phyloP scores from a whole-genome alignment of 257 asterid species.

The Solanum chmielewskii region DNA sequence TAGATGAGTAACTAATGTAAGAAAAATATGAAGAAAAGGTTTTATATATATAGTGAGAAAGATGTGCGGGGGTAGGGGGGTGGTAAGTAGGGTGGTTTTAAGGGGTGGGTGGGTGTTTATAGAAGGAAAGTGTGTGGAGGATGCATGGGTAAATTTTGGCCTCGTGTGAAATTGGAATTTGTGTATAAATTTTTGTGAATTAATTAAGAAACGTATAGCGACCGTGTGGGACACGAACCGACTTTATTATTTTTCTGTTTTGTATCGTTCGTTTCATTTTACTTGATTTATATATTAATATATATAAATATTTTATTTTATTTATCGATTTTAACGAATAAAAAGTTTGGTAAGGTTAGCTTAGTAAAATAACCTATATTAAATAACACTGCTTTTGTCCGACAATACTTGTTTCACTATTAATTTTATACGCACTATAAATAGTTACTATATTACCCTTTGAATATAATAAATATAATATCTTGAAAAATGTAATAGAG shows the following conservation, averaged over 20 bases:
- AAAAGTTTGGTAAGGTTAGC: too few relatives aligned
- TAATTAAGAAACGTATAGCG: neutral
- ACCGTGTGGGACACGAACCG: neutral
- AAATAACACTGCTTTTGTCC: rapidly evolving
- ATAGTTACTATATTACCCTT: too few relatives aligned
- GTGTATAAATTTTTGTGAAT: neutral
- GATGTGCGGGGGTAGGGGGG: neutral
- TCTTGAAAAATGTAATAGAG: too few relatives aligned
- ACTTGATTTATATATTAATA: neutral
- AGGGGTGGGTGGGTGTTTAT: neutral
- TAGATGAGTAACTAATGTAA: neutral
- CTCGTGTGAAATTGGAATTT: neutral
- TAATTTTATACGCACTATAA: too few relatives aligned
- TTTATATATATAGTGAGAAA: neutral
- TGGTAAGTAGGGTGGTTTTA: neutral
- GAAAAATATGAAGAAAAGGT: neutral
- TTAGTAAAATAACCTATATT: too few relatives aligned
- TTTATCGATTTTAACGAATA: too few relatives aligned
- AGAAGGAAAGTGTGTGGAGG: neutral
- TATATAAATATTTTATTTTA: too few relatives aligned
- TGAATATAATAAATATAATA: too few relatives aligned
- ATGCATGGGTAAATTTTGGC: neutral
- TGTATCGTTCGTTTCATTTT: rapidly evolving
- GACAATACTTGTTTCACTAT: too few relatives aligned
- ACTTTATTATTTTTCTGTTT: neutral